Base-by-base conservation (phyloP, 768 basidiomycete genomes). In the Gyrodon lividus region DNA sequence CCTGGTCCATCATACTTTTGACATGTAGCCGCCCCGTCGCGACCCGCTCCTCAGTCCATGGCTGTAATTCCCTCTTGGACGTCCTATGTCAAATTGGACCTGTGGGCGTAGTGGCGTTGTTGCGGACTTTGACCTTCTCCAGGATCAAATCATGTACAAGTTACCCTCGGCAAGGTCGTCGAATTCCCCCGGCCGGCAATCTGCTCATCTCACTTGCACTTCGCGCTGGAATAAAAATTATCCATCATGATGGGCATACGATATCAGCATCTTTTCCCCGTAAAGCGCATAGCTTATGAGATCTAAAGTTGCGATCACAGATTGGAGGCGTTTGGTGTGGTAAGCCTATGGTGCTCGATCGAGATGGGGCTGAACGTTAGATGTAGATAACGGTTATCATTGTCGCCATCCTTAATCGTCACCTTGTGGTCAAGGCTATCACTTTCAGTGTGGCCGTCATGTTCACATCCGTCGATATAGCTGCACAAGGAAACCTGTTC, bases 21-120 rank as follows among this genome's bases (percentile, higher is more conserved):
- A 28, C 8, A 28, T 8, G 28, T 10, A 28, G 10, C 4, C 28
- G 7, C 8, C 28, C 40, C 12, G 39, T 20, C 40, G 19, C 40
- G 20, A 22, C 20, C 40, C 40, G 17, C 40, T 6, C 24, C 4
- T 23, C 5, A 16, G 10, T n/a, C 23, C 4, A 26, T 43, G 1
- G 23, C 24, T 24, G 19, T 26, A 26, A 28, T 16, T 48, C 22
- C 24, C 22, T 41, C 31, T 38, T 35, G 6, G 23, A 37, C 38
- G 40, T 17, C 24, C 17, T 26, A 14, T 34, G 46, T 30, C 22
- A 39, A 48, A 8, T 19, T 26, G 35, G 48, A 52, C 30, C 49
- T 34, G 48, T 52, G 50, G 62, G 44, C 23, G 35, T 40, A 19
- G 38, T n/a, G 56, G 56, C 38, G 41, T 50, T 46, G 43, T 37